Conservation (phyloP, 2,329 filamentous ascomycete genomes). For the Diaporthe aspalathi region DNA sequence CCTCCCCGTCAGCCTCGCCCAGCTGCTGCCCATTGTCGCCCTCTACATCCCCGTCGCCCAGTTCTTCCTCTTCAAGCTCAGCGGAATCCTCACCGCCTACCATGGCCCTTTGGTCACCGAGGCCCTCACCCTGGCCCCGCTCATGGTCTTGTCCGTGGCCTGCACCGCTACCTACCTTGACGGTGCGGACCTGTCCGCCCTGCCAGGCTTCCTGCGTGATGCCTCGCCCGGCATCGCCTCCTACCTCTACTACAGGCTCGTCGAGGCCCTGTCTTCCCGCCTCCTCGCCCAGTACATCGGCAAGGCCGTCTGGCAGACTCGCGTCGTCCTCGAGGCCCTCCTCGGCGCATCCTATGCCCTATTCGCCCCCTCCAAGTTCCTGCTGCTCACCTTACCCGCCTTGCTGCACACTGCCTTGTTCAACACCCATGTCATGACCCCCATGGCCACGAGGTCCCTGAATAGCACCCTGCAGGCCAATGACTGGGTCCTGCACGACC, state of each 20-base stretch:
- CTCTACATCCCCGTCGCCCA: conserved; percentile 81
- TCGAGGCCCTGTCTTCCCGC: conserved; percentile 54
- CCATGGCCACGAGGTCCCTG: conserved; percentile 68
- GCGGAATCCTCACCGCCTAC: conserved; percentile 72
- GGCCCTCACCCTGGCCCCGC: conserved; percentile 75
- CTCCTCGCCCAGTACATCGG: conserved; percentile 67
- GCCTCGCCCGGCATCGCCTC: conserved; percentile 73
- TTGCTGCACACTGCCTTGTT: conserved; percentile 76
- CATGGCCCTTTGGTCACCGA: conserved; percentile 84
- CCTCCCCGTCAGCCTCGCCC: conserved; percentile 60
- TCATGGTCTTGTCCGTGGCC: conserved; percentile 72
- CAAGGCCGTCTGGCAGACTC: conserved; percentile 71
- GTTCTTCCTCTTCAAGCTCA: conserved; percentile 75
- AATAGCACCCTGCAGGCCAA: conserved; percentile 74
- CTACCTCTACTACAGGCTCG: conserved; percentile 72
- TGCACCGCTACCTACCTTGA: conserved; percentile 75
- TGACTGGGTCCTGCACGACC: conserved; percentile 81
- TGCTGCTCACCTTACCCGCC: conserved; percentile 77
- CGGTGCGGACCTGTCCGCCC: conserved; percentile 63
- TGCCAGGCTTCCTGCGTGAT: conserved; percentile 70
- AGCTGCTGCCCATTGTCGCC: conserved; percentile 77
- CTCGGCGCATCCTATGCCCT: conserved; percentile 74
- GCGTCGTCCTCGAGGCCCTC: conserved; percentile 77
- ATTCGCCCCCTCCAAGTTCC: conserved; percentile 74
- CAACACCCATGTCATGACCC: conserved; percentile 79